Evolutionary conservation across 495 filamentous ascomycete species (phyloP).

Genomic region (Thermothielavioides terrestris): DNA sequence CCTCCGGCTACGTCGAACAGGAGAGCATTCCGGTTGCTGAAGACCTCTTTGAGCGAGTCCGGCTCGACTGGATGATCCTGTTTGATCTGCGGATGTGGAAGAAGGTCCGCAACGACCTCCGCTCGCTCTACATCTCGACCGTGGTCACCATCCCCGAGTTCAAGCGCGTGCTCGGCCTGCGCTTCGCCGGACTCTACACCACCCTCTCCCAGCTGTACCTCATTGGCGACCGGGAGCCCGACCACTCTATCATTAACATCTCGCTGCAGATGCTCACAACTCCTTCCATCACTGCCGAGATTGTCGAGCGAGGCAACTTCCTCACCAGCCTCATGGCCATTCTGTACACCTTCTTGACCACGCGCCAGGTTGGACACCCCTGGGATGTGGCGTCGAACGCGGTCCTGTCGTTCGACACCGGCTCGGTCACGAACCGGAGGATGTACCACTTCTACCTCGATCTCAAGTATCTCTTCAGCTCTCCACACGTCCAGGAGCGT

Average conservation of each 20-base stretch:
- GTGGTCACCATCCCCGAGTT: slow-evolving; percentile 91
- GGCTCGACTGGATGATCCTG: slow-evolving; percentile 92
- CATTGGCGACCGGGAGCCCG: slow-evolving; percentile 91
- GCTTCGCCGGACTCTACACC: slow-evolving; percentile 90
- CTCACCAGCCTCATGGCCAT: slow-evolving; percentile 91
- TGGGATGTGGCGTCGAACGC: slow-evolving; percentile 75
- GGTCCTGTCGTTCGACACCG: slow-evolving; percentile 83
- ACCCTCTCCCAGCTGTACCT: slow-evolving; percentile 89
- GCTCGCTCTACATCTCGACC: slow-evolving; percentile 91
- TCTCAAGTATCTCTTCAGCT: slow-evolving; percentile 78
- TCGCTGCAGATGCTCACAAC: slow-evolving; percentile 95
- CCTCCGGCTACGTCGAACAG: slow-evolving; percentile 51
- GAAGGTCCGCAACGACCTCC: slow-evolving; percentile 77
- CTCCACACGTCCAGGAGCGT: slow-evolving; percentile 74
- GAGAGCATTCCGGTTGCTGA: slow-evolving; percentile 61
- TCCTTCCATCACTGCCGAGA: slow-evolving; percentile 88
- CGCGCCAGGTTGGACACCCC: slow-evolving; percentile 87
- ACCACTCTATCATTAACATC: slow-evolving; percentile 96
- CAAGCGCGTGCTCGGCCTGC: slow-evolving; percentile 88
- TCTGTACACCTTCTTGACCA: slow-evolving; percentile 93
- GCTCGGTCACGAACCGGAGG: slow-evolving; percentile 84
- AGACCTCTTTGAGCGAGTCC: slow-evolving; percentile 76
- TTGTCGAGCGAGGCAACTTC: slow-evolving; percentile 93
- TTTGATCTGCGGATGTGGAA: slow-evolving; percentile 97
- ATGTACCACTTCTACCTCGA: slow-evolving; percentile 97